A percentile compares a stretch with the other conserved stretches of the same genome.
Evolutionary conservation across 371 early-diverging fungal genomes (phyloP).

Genomic region (Phascolomyces articulosus): DNA sequence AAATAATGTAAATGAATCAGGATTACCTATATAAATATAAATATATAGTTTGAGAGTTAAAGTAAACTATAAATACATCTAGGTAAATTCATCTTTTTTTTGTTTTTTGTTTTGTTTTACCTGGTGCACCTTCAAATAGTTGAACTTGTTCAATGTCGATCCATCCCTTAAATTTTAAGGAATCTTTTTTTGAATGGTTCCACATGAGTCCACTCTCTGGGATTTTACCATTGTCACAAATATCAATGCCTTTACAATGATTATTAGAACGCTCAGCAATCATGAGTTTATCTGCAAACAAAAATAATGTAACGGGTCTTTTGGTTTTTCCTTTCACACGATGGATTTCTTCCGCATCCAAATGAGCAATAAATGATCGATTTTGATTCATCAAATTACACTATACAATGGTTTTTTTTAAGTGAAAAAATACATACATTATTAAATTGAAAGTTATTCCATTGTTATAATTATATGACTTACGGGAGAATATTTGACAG

Average conservation of each 20-base stretch:
- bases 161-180: constrained; percentile 53
- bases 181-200: constrained; percentile 16
- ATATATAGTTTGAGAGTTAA: neutral
- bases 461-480: too few species aligned
- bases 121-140: constrained; percentile 44
- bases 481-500: constrained; percentile 47
- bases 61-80: too few species aligned
- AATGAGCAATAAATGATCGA: constrained; percentile 36
- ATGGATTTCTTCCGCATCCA: constrained; percentile 48
- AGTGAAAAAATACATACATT: constrained; percentile 9
- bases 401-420: constrained; percentile 16
- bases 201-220: constrained; percentile 7
- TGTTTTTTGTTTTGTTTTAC: constrained; percentile 24
- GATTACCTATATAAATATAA: constrained; percentile 26
- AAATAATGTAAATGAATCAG: constrained; percentile 40
- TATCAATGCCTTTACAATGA: constrained; percentile 22
- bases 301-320: constrained; percentile 42
- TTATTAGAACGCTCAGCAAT: constrained; percentile 44
- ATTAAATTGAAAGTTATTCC: too few species aligned
- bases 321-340: constrained; percentile 26
- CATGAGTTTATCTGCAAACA: constrained; percentile 49
- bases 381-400: constrained; percentile 44
- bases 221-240: constrained; percentile 19
- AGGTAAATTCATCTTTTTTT: too few species aligned
- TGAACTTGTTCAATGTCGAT: constrained; percentile 44